Evolutionary conservation across 192 early-diverging fungal genomes (phyloP).

Genomic region (Lunasporangiospora selenospora): DNA sequence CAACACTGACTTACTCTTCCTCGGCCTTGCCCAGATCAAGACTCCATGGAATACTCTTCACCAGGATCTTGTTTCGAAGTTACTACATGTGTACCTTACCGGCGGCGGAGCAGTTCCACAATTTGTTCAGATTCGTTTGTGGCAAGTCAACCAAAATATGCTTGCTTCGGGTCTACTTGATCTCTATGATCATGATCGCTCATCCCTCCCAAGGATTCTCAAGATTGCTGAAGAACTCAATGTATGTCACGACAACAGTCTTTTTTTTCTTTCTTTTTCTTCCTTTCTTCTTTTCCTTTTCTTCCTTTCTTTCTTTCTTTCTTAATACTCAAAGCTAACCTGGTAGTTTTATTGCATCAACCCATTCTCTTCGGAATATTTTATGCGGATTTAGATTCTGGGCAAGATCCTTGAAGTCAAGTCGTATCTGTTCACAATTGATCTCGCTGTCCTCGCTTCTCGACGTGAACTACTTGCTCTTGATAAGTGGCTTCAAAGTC

Average conservation of each 20-base stretch:
- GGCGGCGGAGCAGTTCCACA: conserved; percentile 64
- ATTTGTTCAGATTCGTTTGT: conserved; percentile 68
- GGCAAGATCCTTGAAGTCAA: conserved; percentile 65
- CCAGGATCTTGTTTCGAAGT: conserved; percentile 58
- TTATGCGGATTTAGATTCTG: conserved; percentile 59
- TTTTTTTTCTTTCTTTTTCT: neutral
- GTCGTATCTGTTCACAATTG: conserved; percentile 69
- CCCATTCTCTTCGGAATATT: too few species aligned
- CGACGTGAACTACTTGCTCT: conserved; percentile 77
- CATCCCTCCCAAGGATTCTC: conserved; percentile 56
- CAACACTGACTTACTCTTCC: conserved; percentile 69
- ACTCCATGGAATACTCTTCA: conserved; percentile 54
- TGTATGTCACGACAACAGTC: conserved; percentile 42
- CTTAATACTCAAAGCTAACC: too few species aligned
- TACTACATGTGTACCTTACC: conserved; percentile 64
- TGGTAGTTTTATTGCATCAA: too few species aligned
- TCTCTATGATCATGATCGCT: conserved; percentile 68
- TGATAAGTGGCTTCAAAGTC: conserved; percentile 82
- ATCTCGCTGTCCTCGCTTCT: conserved; percentile 78
- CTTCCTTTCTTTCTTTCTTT: neutral
- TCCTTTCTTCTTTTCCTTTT: neutral
- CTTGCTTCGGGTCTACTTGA: conserved; percentile 64
- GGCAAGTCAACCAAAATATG: conserved; percentile 59
- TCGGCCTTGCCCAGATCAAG: conserved; percentile 68
- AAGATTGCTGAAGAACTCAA: conserved; percentile 80